phyloP scores from a whole-genome alignment of 495 filamentous ascomycete genomes.

The Trichodelitschia bisporula region DNA sequence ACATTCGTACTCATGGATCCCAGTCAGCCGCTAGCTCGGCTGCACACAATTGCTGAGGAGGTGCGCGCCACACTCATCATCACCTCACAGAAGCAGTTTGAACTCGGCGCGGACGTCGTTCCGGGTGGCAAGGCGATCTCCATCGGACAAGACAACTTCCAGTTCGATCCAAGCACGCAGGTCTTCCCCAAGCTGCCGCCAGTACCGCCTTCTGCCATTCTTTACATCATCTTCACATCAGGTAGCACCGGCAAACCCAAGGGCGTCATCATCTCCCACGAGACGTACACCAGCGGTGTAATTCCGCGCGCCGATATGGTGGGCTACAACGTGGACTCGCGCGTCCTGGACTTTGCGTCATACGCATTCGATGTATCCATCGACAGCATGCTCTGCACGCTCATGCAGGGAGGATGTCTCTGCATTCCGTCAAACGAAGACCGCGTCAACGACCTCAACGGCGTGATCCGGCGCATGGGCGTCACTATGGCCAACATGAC shows the following conservation, averaged over 20 bases:
- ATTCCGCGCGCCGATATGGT: slow-evolving; percentile 3
- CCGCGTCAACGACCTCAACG: slow-evolving; percentile 23
- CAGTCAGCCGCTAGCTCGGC: slow-evolving; percentile 25
- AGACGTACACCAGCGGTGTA: slow-evolving; percentile 8
- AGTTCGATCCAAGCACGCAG: not conserved
- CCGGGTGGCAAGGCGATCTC: not conserved
- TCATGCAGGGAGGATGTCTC: slow-evolving; percentile 18
- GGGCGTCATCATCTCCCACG: slow-evolving; percentile 16
- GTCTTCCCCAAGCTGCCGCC: not conserved
- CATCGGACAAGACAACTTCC: not conserved
- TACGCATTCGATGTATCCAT: slow-evolving; percentile 19
- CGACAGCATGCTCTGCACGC: slow-evolving; percentile 18
- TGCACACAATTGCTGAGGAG: slow-evolving; percentile 19
- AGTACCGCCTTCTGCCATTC: not conserved
- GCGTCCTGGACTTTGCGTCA: slow-evolving; percentile 22
- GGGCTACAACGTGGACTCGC: slow-evolving; percentile 8
- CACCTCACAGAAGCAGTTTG: slow-evolving; percentile 18
- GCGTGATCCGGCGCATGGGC: slow-evolving; percentile 19
- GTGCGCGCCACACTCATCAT: slow-evolving; percentile 20
- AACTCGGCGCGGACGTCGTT: slow-evolving; percentile 11
- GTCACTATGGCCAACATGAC: slow-evolving; percentile 25
- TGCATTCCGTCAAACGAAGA: slow-evolving; percentile 18
- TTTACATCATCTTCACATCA: slow-evolving; percentile 2
- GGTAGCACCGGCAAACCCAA: slow-evolving; percentile 18
- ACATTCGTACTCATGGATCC: slow-evolving; percentile 33